These are phyloP conservation scores for Apiosordaria backusii DNA, from an alignment of 495 filamentous ascomycete species.

Conservation along the genomic window DNA sequence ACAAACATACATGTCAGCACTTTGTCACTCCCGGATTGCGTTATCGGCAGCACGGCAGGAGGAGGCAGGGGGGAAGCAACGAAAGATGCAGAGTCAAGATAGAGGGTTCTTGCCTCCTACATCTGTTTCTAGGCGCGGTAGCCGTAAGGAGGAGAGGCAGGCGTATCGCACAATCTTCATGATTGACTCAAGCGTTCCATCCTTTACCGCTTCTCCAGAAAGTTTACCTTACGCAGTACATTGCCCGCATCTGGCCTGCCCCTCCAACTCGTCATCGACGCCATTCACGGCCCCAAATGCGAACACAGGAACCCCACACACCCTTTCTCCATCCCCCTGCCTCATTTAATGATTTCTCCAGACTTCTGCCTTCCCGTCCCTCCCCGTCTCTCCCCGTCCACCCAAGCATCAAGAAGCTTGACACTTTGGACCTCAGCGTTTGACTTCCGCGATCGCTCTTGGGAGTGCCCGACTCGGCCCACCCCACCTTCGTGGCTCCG, in stretches of 20 bases:
- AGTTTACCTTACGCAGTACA: no score
- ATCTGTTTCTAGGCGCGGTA: not conserved
- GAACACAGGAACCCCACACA: not conserved
- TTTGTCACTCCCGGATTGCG: constrained; percentile 2
- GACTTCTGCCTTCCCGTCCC: not conserved
- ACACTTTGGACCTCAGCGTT: not conserved
- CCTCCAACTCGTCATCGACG: not conserved
- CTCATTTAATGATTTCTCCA: not conserved
- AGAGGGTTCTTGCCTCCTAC: not conserved
- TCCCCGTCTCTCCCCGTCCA: not conserved
- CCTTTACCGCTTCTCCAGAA: no score
- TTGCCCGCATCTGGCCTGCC: no score
- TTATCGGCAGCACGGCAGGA: not conserved
- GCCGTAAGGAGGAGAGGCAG: not conserved
- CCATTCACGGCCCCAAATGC: not conserved
- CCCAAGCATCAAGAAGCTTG: not conserved
- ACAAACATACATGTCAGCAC: not conserved
- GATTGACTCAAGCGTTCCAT: not conserved
- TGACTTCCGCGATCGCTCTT: not conserved
- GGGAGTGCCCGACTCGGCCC: not conserved
- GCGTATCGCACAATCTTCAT: not conserved
- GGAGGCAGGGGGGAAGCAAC: not conserved
- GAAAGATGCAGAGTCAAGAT: not conserved
- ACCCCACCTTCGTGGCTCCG: constrained; percentile 2
- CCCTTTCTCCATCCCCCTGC: not conserved